Conservation (phyloP, 106 monocot species). For the Gastrodia elata region DNA sequence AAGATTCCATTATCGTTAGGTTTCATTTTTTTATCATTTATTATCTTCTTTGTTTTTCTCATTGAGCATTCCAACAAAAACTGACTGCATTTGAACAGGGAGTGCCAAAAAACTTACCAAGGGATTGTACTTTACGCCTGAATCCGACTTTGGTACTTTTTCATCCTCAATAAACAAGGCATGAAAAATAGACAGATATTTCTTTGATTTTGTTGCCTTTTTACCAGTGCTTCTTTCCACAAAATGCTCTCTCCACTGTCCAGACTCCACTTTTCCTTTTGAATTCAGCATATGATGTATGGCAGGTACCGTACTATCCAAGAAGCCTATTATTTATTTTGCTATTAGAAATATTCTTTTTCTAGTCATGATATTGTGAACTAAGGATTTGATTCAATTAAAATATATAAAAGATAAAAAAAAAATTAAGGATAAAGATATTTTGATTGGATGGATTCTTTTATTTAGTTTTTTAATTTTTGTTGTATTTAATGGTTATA, state of each 20-base stretch:
- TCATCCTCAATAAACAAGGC: background rate
- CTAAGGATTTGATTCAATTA: too few relatives aligned
- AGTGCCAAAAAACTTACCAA: slow-evolving; percentile 45
- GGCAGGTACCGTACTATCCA: slow-evolving; percentile 57
- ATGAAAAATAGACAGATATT: background rate
- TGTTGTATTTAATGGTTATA: too few relatives aligned
- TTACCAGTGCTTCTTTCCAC: slow-evolving; percentile 94
- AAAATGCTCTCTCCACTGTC: slow-evolving; percentile 51
- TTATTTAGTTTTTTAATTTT: too few relatives aligned
- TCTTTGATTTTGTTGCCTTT: background rate
- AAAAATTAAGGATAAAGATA: too few relatives aligned
- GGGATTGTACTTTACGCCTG: slow-evolving; percentile 59
- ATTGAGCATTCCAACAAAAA: background rate
- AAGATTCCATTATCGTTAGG: background rate
- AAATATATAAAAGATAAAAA: too few relatives aligned
- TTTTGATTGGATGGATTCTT: too few relatives aligned
- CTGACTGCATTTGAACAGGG: slow-evolving; percentile 30
- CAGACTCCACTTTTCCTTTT: slow-evolving; percentile 78
- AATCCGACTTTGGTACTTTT: slow-evolving; percentile 64
- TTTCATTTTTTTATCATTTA: background rate
- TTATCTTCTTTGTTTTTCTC: background rate
- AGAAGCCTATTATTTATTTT: slow-evolving; percentile 1
- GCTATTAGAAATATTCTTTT: too few relatives aligned
- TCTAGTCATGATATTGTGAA: too few relatives aligned
- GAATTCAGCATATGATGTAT: slow-evolving; percentile 90